Evolutionary conservation across 768 basidiomycete species (phyloP).

Genomic region (Suillus sp.): DNA sequence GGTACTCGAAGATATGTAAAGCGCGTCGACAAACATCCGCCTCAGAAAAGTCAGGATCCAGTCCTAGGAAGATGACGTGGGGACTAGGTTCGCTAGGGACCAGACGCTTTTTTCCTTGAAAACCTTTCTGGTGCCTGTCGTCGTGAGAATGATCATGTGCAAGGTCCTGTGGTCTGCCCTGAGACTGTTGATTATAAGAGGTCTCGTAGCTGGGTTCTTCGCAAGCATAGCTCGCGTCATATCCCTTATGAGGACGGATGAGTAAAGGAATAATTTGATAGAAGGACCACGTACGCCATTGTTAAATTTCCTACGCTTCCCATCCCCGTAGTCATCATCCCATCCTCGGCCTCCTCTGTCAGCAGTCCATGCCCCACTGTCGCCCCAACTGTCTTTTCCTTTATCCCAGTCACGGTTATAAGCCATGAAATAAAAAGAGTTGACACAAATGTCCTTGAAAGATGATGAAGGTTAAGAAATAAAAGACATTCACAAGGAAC

Average conservation of each 20-base stretch:
- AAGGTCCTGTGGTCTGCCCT: slow-evolving; percentile 32
- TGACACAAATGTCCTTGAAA: slow-evolving; percentile 13
- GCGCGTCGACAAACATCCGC: slow-evolving; percentile 73
- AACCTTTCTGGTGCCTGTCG: slow-evolving; percentile 45
- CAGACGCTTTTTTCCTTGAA: slow-evolving; percentile 70
- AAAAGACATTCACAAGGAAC: slow-evolving; percentile 14
- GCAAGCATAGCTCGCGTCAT: slow-evolving; percentile 50
- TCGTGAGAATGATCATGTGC: slow-evolving; percentile 54
- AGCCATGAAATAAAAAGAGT: slow-evolving; percentile 48
- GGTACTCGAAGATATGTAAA: slow-evolving; percentile 39
- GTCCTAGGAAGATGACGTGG: slow-evolving; percentile 93
- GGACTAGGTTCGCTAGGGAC: slow-evolving; percentile 84
- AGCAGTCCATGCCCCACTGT: slow-evolving; percentile 45
- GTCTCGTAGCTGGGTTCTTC: slow-evolving; percentile 47
- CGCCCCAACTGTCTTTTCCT: slow-evolving; percentile 66
- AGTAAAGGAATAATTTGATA: slow-evolving; percentile 8
- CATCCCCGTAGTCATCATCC: slow-evolving; percentile 72
- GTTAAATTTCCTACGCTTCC: slow-evolving; percentile 80
- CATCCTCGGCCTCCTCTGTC: slow-evolving; percentile 50
- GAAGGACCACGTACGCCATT: slow-evolving; percentile 56
- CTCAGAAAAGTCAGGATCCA: slow-evolving; percentile 92
- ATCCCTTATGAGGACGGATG: slow-evolving; percentile 42
- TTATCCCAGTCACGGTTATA: slow-evolving; percentile 88
- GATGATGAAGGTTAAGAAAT: slow-evolving; percentile 24
- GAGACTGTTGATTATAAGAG: slow-evolving; percentile 32